Base-by-base conservation (phyloP, 1,139 yeast genomes). In the Lodderomyces orthopsilosis region DNA sequence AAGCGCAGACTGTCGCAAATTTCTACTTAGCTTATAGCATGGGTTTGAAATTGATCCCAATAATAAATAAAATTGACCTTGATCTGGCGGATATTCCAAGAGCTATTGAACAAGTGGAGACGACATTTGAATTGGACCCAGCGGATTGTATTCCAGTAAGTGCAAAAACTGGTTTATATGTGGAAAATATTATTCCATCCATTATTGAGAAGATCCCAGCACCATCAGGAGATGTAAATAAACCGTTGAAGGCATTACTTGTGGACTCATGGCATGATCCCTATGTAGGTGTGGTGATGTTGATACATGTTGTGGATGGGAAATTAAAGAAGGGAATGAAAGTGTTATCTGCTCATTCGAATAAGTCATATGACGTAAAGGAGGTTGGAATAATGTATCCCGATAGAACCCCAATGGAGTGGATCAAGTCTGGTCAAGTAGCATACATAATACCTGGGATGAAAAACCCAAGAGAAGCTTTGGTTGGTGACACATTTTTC, bases 191-290 rank as follows among this genome's bases (percentile, higher is more conserved):
- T 13, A 66, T 93, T 27, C 98, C 98, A 0, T 79, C 85, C 7
- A 83, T 93, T 23, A 77, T 93, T 32, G 85, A 81, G 48, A 77
- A 82, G 32, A 83, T 93, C 14, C 96, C 96, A 0, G 62, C 77
- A 2, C 94, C 95, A 2, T 57, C 62, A 0, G 95, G 95, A 1
- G 63, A 68, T 13, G 49, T 61, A 0, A 55, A 60, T 1, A 65
- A 63, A 3, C 95, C 95, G 0, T 70, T 91, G 46, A 76, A 89
- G 53, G 87, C 91, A 1, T 73, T 93, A 41, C 69, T 93, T 43
- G 96, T 93, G 8, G 98, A 93, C 61, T 91, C 97, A 2, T 93
- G 98, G 98, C 94, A 90, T 59, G 98, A 93, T 60, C 77, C 89
- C 2, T 93, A 89, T 55, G 77, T 88, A 5, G 98, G 98, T 1